Conservation (phyloP, 2,329 filamentous ascomycete genomes). For the Colletotrichum kahawae region DNA sequence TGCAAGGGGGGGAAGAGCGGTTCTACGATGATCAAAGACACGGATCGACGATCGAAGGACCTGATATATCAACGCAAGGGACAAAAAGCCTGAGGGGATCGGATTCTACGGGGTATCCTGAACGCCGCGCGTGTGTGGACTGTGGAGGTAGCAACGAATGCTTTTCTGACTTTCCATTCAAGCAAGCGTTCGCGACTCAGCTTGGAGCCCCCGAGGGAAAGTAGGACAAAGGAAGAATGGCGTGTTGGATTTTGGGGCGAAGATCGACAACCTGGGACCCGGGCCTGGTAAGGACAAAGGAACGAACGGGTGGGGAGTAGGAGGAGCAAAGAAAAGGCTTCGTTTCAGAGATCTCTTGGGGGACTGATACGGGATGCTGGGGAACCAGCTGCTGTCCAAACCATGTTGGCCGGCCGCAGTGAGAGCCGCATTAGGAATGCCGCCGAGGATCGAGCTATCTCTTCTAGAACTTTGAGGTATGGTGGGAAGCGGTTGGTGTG, state of each 20-base stretch:
- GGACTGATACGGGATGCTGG: background rate
- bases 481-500: background rate
- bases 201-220: background rate
- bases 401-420: background rate
- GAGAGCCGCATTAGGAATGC: background rate
- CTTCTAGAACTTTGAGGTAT: background rate
- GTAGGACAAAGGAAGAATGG: constrained; percentile 3
- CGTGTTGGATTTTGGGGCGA: background rate
- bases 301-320: background rate
- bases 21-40: background rate
- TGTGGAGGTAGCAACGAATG: background rate
- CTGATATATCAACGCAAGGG: constrained; percentile 1
- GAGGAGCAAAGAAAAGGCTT: background rate
- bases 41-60: background rate
- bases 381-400: background rate
- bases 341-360: constrained; percentile 4
- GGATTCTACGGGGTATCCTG: background rate
- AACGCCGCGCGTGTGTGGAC: background rate
- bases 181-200: background rate
- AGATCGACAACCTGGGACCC: background rate
- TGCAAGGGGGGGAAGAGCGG: background rate
- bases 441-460: background rate
- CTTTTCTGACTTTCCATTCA: background rate
- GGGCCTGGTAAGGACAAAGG: background rate
- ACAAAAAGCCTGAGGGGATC: background rate